Evolutionary conservation across 768 basidiomycete genomes (phyloP), one percentile per base, ranked within the genome.

Genomic region (Leucosporidium creatinivorum): DNA sequence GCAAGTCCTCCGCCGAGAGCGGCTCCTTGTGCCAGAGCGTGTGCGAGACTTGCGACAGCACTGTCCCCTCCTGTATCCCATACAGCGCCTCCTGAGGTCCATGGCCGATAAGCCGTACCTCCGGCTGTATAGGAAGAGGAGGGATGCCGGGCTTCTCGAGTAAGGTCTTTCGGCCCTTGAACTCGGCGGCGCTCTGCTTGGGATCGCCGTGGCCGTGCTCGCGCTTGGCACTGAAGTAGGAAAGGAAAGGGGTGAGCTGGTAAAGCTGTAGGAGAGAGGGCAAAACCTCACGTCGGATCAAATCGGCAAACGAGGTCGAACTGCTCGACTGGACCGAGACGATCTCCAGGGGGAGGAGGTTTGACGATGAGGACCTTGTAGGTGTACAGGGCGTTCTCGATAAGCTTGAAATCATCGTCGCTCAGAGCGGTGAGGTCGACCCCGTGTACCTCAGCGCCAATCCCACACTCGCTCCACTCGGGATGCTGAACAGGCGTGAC

Each of bases 371-470:
- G 23, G 21, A 63, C 62, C 25, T 55, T 55, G 62, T 55, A 30
- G 36, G 47, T 30, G 52, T 63, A 63, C 52, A 63, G 52, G 13
- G 62, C 62, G 9, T 54, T 26, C 44, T 63, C 62, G 33, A 63
- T 6, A 15, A 18, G 18, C 33, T 25, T 33, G 50, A 62, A 62
- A 3, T 23, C 31, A 7, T 9, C 30, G 3, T 31, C 23, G 3
- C n/a, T 33, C 13, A 62, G 49, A 4, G 10, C 17, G 19, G 44
- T 23, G 30, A 62, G 50, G 21, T 18, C 9, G 50, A 62, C n/a
- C 33, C 51, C 51, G 28, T 12, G 9, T 28, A 62, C 47, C 12
- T 28, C 28, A 3, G 50, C 61, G 3, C 61, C 61, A 48, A 62
- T 19, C 49, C n/a, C 25, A 23, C 26, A 17, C 28, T 33, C 28